Evolutionary conservation across 768 basidiomycete genomes (phyloP).

Genomic region (Trametes cinnabarina): DNA sequence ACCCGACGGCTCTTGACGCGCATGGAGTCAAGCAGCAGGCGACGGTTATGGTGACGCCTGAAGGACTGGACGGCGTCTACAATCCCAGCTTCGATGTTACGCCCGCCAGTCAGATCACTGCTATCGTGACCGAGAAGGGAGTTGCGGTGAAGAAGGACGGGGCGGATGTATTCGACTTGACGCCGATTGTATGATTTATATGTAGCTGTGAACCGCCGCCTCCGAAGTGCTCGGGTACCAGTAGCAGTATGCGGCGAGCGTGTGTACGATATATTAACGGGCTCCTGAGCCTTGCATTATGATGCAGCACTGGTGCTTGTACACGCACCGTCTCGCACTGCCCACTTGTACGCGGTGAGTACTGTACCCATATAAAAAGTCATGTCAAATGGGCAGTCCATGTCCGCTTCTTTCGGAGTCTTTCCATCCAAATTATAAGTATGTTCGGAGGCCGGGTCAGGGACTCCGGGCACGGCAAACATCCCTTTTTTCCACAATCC

Average conservation of each 20-base stretch:
- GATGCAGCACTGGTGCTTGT: not conserved
- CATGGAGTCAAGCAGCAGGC: slow-evolving; percentile 58
- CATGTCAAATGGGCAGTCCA: too few species aligned
- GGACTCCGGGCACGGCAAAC: too few species aligned
- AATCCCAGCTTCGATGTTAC: slow-evolving; percentile 98
- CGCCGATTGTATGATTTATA: slow-evolving; percentile 55
- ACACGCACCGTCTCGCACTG: not conserved
- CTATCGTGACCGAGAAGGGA: slow-evolving; percentile 93
- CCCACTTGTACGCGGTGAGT: too few species aligned
- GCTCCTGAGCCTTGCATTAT: not conserved
- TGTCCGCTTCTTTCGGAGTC: too few species aligned
- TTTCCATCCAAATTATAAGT: too few species aligned
- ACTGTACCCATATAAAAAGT: too few species aligned
- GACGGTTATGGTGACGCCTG: slow-evolving; percentile 83
- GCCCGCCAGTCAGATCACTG: slow-evolving; percentile 89
- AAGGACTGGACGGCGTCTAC: slow-evolving; percentile 54
- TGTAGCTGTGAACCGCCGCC: not conserved
- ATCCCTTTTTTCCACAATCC: too few species aligned
- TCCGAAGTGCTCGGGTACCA: not conserved
- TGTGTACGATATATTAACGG: slow-evolving; percentile 5
- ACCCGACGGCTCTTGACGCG: slow-evolving; percentile 44
- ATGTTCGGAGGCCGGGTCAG: too few species aligned
- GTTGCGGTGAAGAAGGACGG: slow-evolving; percentile 74
- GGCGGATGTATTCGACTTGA: slow-evolving; percentile 60
- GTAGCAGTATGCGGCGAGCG: not conserved